Evolutionary conservation across 164 flowering plant genomes (phyloP), one percentile per base, ranked within the genome.

Genomic region (Vitis labrusca): DNA sequence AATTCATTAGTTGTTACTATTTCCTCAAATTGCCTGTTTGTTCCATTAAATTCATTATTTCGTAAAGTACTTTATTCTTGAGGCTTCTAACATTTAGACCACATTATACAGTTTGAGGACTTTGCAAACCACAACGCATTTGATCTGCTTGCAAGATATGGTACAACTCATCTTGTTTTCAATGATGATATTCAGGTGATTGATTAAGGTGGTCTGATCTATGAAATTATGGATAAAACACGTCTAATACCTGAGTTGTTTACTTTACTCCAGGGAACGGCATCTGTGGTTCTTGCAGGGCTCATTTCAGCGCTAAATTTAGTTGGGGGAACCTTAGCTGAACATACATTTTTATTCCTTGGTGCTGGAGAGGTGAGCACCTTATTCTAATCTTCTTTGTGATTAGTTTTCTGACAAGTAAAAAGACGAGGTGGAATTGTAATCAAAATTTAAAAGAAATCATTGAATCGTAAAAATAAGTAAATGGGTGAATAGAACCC

Each of bases 51-150:
- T 32, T 44, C 51, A 16, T 3, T 48, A 52, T 11, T 60, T 66
- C 50, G 9, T 23, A 1, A 58, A 17, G 15, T 53, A 5, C 17
- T 49, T 32, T 8, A n/a, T 23, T 49, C 0, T 64, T 23, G 51
- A 50, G 9, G 49, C 13, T 11, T 44, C 50, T 58, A 61, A 65
- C 57, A 17, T 11, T 14, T 50, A 16, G 29, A 16, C 12, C 11
- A 29, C 8, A n/a, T 48, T 13, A 19, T 75, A 61, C 77, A 83
- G 86, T 83, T 83, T 75, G 86, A 83, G 72, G 86, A 83, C 69
- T 81, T 81, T 55, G 86, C 86, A 55, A 83, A 83, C 73, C 86
- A 83, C 73, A 83, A 83, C 71, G 86, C 86, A 47, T 83, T 83
- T 71, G 84, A 83, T 71, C 69, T 83, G 64, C 82, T 83, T 16